Evolutionary conservation across 1,284 basidiomycete genomes (phyloP), one percentile per base, ranked within the genome.

Genomic region (Apiotrichum montevideense): DNA sequence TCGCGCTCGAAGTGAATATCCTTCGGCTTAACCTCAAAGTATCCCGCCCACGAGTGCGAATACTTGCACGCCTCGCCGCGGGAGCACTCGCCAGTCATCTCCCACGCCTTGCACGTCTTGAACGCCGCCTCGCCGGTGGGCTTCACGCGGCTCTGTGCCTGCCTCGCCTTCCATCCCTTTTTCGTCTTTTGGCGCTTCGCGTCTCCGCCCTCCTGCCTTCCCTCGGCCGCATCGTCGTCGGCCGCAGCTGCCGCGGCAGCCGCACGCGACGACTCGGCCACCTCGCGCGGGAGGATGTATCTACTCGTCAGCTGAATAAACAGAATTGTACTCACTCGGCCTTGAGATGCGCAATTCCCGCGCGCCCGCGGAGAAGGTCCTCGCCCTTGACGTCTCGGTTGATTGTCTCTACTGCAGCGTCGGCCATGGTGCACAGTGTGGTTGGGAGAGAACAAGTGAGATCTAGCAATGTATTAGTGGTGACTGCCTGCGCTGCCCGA

Each of bases 31-130:
- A 80, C 81, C 14, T 80, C 80, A 39, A 97, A 83, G 75, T 96
- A 98, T 3, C 79, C 80, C 3, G 79, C 66, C 58, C 94, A 79
- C 66, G 91, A 87, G 72, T 98, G 95, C 3, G 84, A 86, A 69
- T 84, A 88, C 39, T 85, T 83, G 69, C 94, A 97, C 21, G 39
- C 37, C 2, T 56, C 46, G 10, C 62, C 47, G 39, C 61, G 54
- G 14, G 48, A 48, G 51, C 68, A 70, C 11, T 52, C 54, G 37
- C 70, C 68, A 11, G 66, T 69, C 39, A 51, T 65, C 62, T 66
- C 76, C 71, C 69, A 71, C 3, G 55, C 51, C 46, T 65, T 60
- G 61, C 76, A 78, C 13, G 76, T 60, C 21, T 63, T 61, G 15
- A 73, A 48, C 21, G 58, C 56, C 0, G 64, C 63, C 54, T 78